Evolutionary conservation across 345 rosid genomes (phyloP).

Genomic region (Abelmoschus esculentus): DNA sequence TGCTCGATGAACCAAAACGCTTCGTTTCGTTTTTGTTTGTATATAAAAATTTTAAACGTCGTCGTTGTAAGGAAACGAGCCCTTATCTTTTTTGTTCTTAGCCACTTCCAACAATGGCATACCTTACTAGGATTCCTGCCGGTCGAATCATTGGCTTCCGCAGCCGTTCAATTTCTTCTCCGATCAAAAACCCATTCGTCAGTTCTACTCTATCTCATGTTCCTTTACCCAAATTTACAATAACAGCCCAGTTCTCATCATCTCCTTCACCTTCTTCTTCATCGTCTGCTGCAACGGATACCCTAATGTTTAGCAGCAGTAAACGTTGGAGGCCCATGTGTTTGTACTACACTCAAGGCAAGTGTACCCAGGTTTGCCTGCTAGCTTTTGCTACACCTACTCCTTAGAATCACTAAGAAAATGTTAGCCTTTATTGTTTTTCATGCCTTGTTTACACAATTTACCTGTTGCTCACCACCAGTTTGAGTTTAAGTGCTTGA

Average conservation of each 20-base stretch:
- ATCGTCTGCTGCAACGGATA: neutral
- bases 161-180: slow-evolving; percentile 14
- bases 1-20: no score
- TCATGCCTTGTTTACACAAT: neutral
- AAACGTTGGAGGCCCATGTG: slow-evolving; percentile 72
- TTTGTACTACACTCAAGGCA: slow-evolving; percentile 77
- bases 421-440: neutral
- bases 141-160: slow-evolving; percentile 17
- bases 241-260: slow-evolving; percentile 5
- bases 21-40: no score
- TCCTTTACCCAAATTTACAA: slow-evolving; percentile 12
- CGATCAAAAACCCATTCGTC: slow-evolving; percentile 1
- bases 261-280: neutral
- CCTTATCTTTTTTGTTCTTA: no score
- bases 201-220: slow-evolving; percentile 14
- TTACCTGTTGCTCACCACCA: neutral
- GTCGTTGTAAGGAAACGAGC: no score
- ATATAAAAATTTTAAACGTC: no score
- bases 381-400: neutral
- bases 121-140: slow-evolving; percentile 18
- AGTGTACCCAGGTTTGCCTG: slow-evolving; percentile 53
- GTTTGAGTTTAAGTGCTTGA: neutral
- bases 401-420: neutral
- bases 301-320: neutral
- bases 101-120: slow-evolving; percentile 20